Base-by-base conservation (phyloP, 2,329 filamentous ascomycete species). In the Intubia oerlemansii region DNA sequence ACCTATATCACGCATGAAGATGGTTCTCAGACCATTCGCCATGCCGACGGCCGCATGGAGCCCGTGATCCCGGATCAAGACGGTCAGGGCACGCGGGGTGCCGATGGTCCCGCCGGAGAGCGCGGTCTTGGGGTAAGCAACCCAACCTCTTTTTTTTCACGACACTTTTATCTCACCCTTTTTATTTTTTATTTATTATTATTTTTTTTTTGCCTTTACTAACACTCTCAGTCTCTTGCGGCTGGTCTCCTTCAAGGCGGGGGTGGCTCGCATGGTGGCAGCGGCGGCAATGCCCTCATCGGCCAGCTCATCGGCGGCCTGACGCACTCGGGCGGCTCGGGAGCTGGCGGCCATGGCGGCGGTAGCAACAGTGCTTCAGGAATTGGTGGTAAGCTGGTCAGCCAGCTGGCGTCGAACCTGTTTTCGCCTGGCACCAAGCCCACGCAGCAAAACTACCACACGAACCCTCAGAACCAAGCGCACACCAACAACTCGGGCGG, bases 1-100 rank as follows among this genome's bases (percentile, higher is more conserved):
- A 54, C 67, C 45, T 51, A 69, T 38, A 69, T 70, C 45, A 68
- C 62, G 24, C 66, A 71, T 41, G 57, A 62, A 8, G 66, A 73
- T 46, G 67, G 67, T 27, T 60, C 55, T 32, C 65, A 71, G 51
- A 70, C 64, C 23, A 55, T 68, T 30, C 60, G 61, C 38, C 57
- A 69, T 41, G 50, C 64, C 10, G 66, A 73, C 42, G 67, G 66
- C 22, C 59, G 59, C 20, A 53, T 69, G 52, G 66, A 72, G 45
- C 66, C 66, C 14, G 56, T 62, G 34, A 48, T 62, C 49, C 60
- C 56, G 24, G 59, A 40, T 6, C 28, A n/a, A n/a, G n/a, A 33
- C 16, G 24, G 57, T 54, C 19, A n/a, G n/a, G 29, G 29, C 20
- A 53, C 53, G 32, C 53, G 62, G 40, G 60, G 57, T 29, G 41